phyloP scores from a whole-genome alignment of 73 alveolate species.

The Paramecium bursaria region DNA sequence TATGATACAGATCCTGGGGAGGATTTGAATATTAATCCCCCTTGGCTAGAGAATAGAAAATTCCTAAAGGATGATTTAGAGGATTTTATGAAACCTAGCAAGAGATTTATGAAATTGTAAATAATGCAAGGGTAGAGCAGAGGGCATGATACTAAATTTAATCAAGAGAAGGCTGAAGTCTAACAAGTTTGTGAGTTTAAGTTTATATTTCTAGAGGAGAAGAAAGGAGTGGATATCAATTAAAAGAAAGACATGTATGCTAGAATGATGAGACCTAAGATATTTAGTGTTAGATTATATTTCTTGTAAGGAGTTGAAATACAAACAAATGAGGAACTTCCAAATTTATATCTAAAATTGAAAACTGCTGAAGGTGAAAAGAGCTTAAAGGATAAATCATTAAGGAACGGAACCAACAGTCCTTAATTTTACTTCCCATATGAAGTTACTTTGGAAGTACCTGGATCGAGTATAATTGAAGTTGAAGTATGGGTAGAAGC shows the following conservation, averaged over 20 bases:
- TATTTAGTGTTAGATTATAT: constrained; percentile 48
- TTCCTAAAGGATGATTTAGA: constrained; percentile 60
- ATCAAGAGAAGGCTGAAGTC: constrained; percentile 49
- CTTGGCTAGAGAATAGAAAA: constrained; percentile 63
- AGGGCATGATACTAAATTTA: constrained; percentile 49
- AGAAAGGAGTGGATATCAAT: constrained; percentile 35
- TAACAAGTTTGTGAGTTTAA: constrained; percentile 38
- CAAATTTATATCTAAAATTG: constrained; percentile 55
- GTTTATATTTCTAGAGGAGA: constrained; percentile 7
- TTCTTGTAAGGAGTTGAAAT: constrained; percentile 59
- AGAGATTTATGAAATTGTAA: constrained; percentile 23
- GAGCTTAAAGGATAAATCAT: constrained; percentile 36
- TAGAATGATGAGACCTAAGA: constrained; percentile 47
- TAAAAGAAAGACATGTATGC: constrained; percentile 45
- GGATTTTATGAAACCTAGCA: constrained; percentile 49
- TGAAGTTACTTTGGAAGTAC: constrained; percentile 58
- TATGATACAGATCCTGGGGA: constrained; percentile 67
- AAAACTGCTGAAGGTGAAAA: constrained; percentile 29
- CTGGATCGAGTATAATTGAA: constrained; percentile 63
- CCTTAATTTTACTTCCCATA: constrained; percentile 65
- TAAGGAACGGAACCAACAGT: constrained; percentile 49
- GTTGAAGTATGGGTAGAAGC: constrained; percentile 59
- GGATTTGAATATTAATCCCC: constrained; percentile 67
- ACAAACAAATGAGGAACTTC: constrained; percentile 52
- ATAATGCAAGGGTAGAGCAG: constrained; percentile 65